phyloP scores from a whole-genome alignment of 306 rosid species.

The Gleditsia sinensis region DNA sequence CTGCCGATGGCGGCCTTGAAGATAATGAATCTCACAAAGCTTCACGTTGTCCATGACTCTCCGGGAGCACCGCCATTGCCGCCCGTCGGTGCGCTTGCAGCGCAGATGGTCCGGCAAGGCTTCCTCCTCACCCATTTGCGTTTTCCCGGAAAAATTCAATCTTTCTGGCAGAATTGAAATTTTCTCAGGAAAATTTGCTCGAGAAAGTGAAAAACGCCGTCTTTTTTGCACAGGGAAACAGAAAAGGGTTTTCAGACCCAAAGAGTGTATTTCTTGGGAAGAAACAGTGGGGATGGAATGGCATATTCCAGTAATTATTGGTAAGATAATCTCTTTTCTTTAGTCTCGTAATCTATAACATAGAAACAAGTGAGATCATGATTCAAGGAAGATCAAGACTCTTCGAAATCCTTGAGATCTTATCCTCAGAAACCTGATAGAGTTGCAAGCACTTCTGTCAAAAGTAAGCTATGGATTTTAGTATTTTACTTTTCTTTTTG shows the following conservation, averaged over 20 bases:
- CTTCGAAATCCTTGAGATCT: slow-evolving; percentile 27
- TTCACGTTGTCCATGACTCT: slow-evolving; percentile 75
- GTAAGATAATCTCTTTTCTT: slow-evolving; percentile 38
- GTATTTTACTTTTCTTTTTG: neutral
- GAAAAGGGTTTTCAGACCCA: slow-evolving; percentile 18
- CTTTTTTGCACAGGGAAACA: neutral
- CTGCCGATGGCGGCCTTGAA: slow-evolving; percentile 87
- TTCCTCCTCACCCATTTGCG: slow-evolving; percentile 49
- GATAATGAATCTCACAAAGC: slow-evolving; percentile 91
- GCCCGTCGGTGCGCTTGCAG: slow-evolving; percentile 89
- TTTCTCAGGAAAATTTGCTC: slow-evolving; percentile 39
- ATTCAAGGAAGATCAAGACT: slow-evolving; percentile 30
- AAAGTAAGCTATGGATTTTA: slow-evolving; percentile 18
- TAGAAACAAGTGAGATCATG: slow-evolving; percentile 33
- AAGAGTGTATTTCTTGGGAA: slow-evolving; percentile 40
- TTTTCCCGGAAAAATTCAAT: slow-evolving; percentile 26
- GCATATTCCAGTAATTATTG: slow-evolving; percentile 54
- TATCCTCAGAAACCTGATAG: neutral
- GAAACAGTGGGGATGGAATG: slow-evolving; percentile 29
- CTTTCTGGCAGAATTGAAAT: slow-evolving; percentile 25
- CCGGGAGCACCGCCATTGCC: slow-evolving; percentile 93
- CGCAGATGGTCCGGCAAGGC: slow-evolving; percentile 74
- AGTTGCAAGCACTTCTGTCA: slow-evolving; percentile 26
- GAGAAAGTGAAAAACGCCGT: slow-evolving; percentile 9
- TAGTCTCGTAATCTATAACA: slow-evolving; percentile 46